A percentile compares a stretch with the other conserved stretches of the same genome.
Conservation (phyloP, 148 eudicot genomes). For the Persicaria maculosa region DNA sequence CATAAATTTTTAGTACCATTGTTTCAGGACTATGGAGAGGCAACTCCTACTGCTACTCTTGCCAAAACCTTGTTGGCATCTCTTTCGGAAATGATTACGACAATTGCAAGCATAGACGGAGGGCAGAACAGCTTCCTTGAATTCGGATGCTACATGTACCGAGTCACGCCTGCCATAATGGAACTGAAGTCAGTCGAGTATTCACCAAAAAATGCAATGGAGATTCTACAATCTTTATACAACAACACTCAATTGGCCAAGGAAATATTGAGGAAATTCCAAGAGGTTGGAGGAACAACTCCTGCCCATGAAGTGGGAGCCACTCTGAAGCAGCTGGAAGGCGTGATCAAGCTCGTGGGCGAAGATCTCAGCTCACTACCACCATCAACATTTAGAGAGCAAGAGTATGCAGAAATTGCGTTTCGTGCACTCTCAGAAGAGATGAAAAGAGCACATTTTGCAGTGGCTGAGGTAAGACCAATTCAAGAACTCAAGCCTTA, state of each 20-base stretch:
- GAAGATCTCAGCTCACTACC: constrained; percentile 46
- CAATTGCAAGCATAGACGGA: constrained; percentile 23
- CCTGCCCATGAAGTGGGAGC: constrained; percentile 20
- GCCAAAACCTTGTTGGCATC: constrained; percentile 32
- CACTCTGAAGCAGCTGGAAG: constrained; percentile 40
- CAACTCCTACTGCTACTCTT: constrained; percentile 17
- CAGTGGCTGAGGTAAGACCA: constrained; percentile 11
- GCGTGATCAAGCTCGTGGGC: constrained; percentile 46
- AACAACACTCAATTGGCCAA: constrained; percentile 36
- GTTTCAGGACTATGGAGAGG: constrained; percentile 33
- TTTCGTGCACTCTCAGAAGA: constrained; percentile 52
- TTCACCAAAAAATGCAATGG: constrained; percentile 22
- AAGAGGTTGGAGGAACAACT: constrained; percentile 16
- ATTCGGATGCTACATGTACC: constrained; percentile 58
- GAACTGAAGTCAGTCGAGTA: constrained; percentile 42
- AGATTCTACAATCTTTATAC: constrained; percentile 35
- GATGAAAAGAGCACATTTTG: constrained; percentile 39
- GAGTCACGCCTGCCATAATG: constrained; percentile 37
- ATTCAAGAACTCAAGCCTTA: constrained; percentile 15
- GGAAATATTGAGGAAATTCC: constrained; percentile 22
- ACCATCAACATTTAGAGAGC: constrained; percentile 32
- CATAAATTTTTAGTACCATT: background rate
- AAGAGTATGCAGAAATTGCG: constrained; percentile 34
- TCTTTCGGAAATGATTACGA: constrained; percentile 41
- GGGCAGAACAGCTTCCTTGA: constrained; percentile 37